Conservation (phyloP, 805 yeast species). For the Schwanniomyces yamadae region DNA sequence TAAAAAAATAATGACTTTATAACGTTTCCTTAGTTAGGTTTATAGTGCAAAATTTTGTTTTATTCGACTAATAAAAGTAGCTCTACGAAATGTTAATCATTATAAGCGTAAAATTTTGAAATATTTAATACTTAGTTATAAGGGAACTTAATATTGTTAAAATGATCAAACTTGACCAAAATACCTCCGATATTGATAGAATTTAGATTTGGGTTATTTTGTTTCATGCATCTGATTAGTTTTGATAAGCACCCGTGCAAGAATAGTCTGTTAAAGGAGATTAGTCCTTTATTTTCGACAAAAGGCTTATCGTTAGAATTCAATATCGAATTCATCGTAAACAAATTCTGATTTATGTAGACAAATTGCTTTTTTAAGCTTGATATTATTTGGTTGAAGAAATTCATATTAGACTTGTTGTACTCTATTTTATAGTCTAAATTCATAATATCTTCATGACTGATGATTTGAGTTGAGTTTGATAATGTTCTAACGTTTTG, state of each 20-base stretch:
- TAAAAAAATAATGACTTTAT: background rate
- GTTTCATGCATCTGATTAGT: conserved; percentile 8
- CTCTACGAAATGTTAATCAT: too few relatives aligned
- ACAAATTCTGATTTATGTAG: conserved; percentile 16
- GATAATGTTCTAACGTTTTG: too few relatives aligned
- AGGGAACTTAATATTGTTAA: conserved; percentile 1
- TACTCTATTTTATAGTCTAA: conserved; percentile 2
- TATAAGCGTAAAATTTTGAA: too few relatives aligned
- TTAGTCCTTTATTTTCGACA: conserved; percentile 10
- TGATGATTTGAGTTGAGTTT: conserved; percentile 12
- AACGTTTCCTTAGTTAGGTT: background rate
- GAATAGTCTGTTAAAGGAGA: conserved; percentile 12
- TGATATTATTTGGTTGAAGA: conserved; percentile 16
- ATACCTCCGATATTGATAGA: conserved; percentile 18
- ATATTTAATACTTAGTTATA: too few relatives aligned
- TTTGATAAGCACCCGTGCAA: conserved; percentile 12
- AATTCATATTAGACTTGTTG: conserved; percentile 12
- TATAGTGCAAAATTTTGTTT: background rate
- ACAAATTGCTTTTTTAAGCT: conserved; percentile 18
- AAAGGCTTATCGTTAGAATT: conserved; percentile 17
- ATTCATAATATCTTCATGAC: too few relatives aligned
- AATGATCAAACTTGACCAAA: conserved; percentile 7
- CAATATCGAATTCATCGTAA: conserved; percentile 17
- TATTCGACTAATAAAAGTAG: too few relatives aligned
- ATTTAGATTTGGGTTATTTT: conserved; percentile 7